phyloP scores from a whole-genome alignment of 2,329 filamentous ascomycete species.

The Diaporthe humulicola region DNA sequence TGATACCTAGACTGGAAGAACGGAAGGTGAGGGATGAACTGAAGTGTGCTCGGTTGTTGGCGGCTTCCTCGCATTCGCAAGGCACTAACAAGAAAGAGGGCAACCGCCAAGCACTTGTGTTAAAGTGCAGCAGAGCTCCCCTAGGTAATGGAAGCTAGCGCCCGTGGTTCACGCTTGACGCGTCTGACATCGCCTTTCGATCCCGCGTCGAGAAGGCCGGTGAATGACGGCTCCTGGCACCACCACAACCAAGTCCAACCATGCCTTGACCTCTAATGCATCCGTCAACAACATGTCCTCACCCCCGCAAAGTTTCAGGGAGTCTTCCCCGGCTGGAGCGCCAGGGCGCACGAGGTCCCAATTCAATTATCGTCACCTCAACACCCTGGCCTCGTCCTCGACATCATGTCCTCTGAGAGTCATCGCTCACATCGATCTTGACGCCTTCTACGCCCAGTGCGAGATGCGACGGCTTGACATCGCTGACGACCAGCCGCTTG shows the following conservation, averaged over 20 bases:
- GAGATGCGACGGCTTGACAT: constrained; percentile 89
- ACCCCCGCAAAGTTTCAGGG: constrained; percentile 47
- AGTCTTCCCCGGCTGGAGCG: constrained; percentile 52
- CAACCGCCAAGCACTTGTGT: neutral
- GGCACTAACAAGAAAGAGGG: neutral
- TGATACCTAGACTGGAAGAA: neutral
- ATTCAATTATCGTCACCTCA: constrained; percentile 88
- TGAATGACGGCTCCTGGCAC: neutral
- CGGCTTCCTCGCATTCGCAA: neutral
- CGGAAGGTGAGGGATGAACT: neutral
- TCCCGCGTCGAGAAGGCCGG: neutral
- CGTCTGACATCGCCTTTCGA: neutral
- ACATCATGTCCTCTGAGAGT: constrained; percentile 84
- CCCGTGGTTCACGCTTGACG: neutral
- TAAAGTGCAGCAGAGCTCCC: neutral
- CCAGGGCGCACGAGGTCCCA: constrained; percentile 66
- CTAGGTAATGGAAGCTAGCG: neutral
- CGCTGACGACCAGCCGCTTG: constrained; percentile 82
- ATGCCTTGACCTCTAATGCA: constrained; percentile 1
- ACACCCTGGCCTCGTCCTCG: constrained; percentile 79
- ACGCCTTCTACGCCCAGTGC: constrained; percentile 98
- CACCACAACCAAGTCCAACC: neutral
- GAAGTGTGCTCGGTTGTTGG: neutral
- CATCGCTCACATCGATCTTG: constrained; percentile 92
- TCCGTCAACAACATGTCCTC: constrained; percentile 46